phyloP scores from a whole-genome alignment of 345 rosid genomes.

The Geranium rotundifolium region DNA sequence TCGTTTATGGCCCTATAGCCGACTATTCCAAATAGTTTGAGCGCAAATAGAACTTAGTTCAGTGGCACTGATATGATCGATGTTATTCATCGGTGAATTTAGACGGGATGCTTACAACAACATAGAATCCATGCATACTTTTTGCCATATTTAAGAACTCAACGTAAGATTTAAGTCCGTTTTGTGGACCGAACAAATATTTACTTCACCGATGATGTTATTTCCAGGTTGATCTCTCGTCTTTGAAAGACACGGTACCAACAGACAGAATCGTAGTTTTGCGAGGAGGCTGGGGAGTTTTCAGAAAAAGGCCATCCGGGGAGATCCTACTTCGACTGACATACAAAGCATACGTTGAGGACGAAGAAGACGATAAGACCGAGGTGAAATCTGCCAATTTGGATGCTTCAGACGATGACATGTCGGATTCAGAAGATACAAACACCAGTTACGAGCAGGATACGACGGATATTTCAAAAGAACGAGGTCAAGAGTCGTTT shows the following conservation, averaged over 20 bases:
- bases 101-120: too few relatives aligned
- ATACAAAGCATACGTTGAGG: constrained; percentile 94
- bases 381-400: constrained; percentile 29
- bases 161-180: too few relatives aligned
- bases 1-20: too few relatives aligned
- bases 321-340: constrained; percentile 83
- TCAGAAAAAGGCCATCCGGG: constrained; percentile 65
- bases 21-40: too few relatives aligned
- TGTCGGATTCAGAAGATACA: constrained; percentile 57
- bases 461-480: constrained; percentile 24
- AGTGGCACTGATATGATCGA: too few relatives aligned
- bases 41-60: too few relatives aligned
- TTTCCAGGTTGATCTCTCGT: constrained; percentile 66
- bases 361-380: constrained; percentile 76
- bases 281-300: constrained; percentile 72
- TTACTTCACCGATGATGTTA: not conserved
- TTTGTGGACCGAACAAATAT: too few relatives aligned
- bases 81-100: too few relatives aligned
- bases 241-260: constrained; percentile 90
- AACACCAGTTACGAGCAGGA: constrained; percentile 20
- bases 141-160: too few relatives aligned
- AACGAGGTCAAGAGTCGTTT: constrained; percentile 65
- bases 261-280: constrained; percentile 63
- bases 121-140: too few relatives aligned
- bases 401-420: constrained; percentile 67